Base-by-base conservation (phyloP, 2,329 filamentous ascomycete genomes). In the Chaetomiaceae sp. region DNA sequence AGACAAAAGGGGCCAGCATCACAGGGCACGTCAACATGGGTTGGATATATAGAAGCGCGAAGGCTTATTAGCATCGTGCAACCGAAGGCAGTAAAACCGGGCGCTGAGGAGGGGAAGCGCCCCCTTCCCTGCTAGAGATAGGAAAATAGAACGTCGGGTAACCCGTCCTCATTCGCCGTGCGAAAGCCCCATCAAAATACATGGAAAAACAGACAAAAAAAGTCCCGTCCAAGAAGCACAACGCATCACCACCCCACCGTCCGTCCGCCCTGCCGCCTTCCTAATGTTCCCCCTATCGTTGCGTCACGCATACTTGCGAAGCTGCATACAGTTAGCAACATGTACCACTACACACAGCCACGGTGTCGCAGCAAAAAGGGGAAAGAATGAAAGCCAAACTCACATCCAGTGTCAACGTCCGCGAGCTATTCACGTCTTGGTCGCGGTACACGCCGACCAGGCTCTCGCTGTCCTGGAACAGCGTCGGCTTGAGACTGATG, bases 381-480 rank as follows among this genome's bases (percentile, higher is more conserved):
- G 33, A 22, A n/a, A n/a, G 14, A 12, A 17, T 34, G 17, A 19
- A 42, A 20, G 4, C 17, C 37, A 20, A 22, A 73, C 91, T 91
- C 72, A 97, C 89, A 83, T 98, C 93, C 59, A 98, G 72, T 48
- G 90, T 97, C 68, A 98, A 71, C 30, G 88, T 87, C 68, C 88
- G 86, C 58, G 86, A 94, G 60, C 85, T 94, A 68, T 97, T 98
- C 48, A 88, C 87, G 47, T 84, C 82, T 70, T 98, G 93, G 62
- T 98, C 94, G 56, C 93, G 78, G 72, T 95, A 97, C 10, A 98
- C 89, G 42, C 93, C 93, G 4, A 98, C 89, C 58, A 98, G 67
- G 51, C 89, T 94, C 74, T 98, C 90, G 62, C 88, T 95, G 65
- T 94, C 87, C 68, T 98, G 90, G 71, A 97, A 98, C 47, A 98